Evolutionary conservation across 1,139 yeast genomes (phyloP).

Genomic region (Yamadazyma spencermartinsiae): DNA sequence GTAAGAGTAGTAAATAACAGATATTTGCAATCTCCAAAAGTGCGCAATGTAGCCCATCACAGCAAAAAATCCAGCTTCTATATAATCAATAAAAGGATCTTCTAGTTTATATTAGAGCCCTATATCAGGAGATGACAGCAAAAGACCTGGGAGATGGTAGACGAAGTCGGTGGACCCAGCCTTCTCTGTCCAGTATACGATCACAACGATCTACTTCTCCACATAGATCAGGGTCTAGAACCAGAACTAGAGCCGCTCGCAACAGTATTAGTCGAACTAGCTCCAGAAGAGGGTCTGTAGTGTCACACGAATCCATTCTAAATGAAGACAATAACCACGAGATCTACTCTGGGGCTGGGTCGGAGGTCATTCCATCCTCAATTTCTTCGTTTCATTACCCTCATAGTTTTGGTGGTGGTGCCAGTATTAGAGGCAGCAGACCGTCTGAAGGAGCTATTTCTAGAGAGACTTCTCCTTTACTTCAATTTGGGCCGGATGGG

Average conservation of each 20-base stretch:
- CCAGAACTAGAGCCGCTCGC: constrained; percentile 1
- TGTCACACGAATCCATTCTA: constrained; percentile 39
- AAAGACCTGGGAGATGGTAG: background rate
- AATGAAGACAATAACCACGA: constrained; percentile 59
- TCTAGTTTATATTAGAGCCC: no score
- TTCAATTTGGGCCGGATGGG: no score
- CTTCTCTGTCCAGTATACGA: background rate
- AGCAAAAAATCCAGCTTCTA: no score
- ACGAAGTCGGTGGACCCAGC: background rate
- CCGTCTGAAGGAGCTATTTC: constrained; percentile 21
- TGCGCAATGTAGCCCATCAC: no score
- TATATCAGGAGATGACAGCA: no score
- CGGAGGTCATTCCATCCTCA: constrained; percentile 87
- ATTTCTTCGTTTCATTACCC: constrained; percentile 84
- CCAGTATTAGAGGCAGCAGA: constrained; percentile 25
- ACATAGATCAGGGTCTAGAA: constrained; percentile 6
- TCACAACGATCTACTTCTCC: background rate
- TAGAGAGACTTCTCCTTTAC: constrained; percentile 41
- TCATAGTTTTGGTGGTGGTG: constrained; percentile 39
- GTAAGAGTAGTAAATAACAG: no score
- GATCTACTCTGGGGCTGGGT: constrained; percentile 87
- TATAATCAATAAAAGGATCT: no score
- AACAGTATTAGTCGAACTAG: constrained; percentile 7
- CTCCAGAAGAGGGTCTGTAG: constrained; percentile 42
- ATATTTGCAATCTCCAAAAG: no score